Percentiles rank a stretch among this genome's conserved stretches.
phyloP scores from a whole-genome alignment of 1,284 basidiomycete genomes.

The Heterobasidion occidentale region DNA sequence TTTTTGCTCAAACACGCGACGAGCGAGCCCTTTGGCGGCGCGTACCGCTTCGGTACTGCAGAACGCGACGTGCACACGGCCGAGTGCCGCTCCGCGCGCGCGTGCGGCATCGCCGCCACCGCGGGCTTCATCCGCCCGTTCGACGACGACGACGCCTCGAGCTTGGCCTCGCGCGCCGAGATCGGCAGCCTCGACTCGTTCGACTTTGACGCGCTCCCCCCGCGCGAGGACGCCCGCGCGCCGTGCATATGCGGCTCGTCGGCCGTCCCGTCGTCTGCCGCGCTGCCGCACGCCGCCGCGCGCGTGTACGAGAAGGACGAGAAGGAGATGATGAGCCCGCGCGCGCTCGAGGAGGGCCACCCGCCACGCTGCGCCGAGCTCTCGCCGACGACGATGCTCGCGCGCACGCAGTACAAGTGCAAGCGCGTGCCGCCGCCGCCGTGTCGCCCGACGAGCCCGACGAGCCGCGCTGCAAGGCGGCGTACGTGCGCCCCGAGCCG shows the following conservation, averaged over 20 bases:
- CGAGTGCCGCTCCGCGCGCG: conserved; percentile 16
- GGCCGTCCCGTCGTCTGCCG: conserved; percentile 10
- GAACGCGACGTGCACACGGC: conserved; percentile 7
- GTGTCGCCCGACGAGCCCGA: not conserved
- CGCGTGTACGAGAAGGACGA: conserved; percentile 3
- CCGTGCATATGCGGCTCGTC: conserved; percentile 11
- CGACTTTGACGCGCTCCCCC: conserved; percentile 50
- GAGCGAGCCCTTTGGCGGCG: conserved; percentile 4
- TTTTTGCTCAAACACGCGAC: conserved; percentile 4
- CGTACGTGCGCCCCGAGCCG: not conserved
- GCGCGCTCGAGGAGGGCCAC: conserved; percentile 3
- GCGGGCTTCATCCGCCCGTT: conserved; percentile 53
- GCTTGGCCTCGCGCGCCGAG: conserved; percentile 10
- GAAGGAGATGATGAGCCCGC: not conserved
- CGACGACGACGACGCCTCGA: conserved; percentile 27
- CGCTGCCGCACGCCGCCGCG: conserved; percentile 6
- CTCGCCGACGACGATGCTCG: conserved; percentile 16
- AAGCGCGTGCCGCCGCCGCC: conserved; percentile 10
- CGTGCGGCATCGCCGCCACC: conserved; percentile 24
- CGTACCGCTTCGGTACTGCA: conserved; percentile 8
- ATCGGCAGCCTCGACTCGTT: conserved; percentile 40
- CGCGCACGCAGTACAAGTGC: conserved; percentile 20
- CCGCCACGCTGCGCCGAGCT: conserved; percentile 2
- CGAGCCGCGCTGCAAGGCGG: not conserved
- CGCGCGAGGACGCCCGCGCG: conserved; percentile 7